Conservation (phyloP, 2,329 filamentous ascomycete genomes). For the Colletotrichum theobromicola region DNA sequence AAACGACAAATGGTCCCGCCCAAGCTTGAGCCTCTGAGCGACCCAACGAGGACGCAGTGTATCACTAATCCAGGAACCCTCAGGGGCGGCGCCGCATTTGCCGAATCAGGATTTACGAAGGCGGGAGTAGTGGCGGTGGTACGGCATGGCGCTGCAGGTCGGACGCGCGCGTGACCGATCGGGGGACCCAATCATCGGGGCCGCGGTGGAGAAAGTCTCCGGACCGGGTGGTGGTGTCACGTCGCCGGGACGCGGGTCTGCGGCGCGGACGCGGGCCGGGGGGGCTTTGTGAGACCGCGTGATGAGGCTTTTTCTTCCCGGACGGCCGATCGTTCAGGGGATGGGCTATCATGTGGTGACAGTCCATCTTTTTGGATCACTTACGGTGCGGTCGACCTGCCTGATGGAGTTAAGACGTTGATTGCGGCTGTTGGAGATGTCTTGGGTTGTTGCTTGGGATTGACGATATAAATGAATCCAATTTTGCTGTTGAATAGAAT, state of each 20-base stretch:
- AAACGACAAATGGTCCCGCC: background rate
- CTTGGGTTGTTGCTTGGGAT: background rate
- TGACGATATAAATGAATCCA: no score
- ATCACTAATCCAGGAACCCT: background rate
- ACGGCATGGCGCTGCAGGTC: background rate
- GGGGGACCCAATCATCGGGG: constrained; percentile 7
- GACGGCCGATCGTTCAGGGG: background rate
- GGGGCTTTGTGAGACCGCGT: background rate
- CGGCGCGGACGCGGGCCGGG: background rate
- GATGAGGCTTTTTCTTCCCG: background rate
- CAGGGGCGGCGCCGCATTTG: background rate
- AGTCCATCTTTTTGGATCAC: background rate
- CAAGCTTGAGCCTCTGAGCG: background rate
- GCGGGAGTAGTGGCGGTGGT: background rate
- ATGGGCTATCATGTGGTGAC: background rate
- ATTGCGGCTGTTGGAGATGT: background rate
- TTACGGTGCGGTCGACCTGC: background rate
- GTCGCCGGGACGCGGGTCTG: background rate
- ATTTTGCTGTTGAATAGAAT: no score
- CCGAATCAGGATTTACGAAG: background rate
- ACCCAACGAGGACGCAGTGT: background rate
- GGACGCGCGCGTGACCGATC: background rate
- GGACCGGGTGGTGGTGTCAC: background rate
- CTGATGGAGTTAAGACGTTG: background rate
- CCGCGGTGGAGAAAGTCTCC: background rate